phyloP scores from a whole-genome alignment of 352 stramenopile genomes.

The Pelagophyceae sp. region DNA sequence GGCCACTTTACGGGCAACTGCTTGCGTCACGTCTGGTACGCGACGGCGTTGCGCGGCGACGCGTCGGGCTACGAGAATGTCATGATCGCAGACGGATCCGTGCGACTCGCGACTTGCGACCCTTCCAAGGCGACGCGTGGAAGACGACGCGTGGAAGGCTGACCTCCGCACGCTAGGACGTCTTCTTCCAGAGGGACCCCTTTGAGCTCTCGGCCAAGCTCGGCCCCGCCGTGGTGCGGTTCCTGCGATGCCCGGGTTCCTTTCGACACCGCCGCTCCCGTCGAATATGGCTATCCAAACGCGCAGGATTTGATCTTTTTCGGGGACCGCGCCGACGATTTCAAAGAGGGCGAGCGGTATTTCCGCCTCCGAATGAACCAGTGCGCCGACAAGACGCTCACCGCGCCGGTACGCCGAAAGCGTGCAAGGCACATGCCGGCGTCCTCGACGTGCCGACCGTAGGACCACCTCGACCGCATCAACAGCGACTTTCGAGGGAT shows the following conservation, averaged over 20 bases:
- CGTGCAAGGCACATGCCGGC: too few species aligned
- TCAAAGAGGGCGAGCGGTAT: not conserved
- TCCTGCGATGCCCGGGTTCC: too few species aligned
- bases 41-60: not conserved
- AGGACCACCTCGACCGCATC: not conserved
- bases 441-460: not conserved
- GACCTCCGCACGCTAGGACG: too few species aligned
- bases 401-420: not conserved
- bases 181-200: slow-evolving; percentile 5
- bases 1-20: slow-evolving; percentile 5
- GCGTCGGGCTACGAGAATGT: not conserved
- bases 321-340: not conserved
- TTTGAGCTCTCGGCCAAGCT: not conserved
- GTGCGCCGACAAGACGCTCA: not conserved
- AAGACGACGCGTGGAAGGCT: too few species aligned
- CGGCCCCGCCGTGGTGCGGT: too few species aligned
- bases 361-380: not conserved
- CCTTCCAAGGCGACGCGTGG: too few species aligned
- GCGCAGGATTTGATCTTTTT: not conserved
- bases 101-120: too few species aligned
- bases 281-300: too few species aligned
- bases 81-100: not conserved
- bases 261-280: too few species aligned
- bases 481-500: not conserved
- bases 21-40: slow-evolving; percentile 8